Conservation (phyloP, 2,329 filamentous ascomycete genomes). For the Pseudophaeomoniella oleicola region DNA sequence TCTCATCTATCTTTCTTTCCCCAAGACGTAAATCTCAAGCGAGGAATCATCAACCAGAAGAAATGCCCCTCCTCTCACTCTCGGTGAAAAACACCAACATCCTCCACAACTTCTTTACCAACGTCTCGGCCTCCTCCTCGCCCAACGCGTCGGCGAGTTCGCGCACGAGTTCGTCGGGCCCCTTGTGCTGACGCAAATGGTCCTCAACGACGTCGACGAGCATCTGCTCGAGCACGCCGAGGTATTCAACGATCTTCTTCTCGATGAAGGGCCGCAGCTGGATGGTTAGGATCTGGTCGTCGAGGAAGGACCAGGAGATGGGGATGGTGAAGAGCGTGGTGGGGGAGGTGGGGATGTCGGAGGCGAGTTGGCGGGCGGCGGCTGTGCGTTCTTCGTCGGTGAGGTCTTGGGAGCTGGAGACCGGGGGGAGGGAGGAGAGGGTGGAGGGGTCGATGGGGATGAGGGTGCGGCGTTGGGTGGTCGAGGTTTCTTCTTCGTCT, state of each 20-base stretch:
- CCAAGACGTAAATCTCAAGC: no score
- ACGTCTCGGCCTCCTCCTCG: conserved; percentile 83
- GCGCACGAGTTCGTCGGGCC: conserved; percentile 67
- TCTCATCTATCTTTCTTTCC: no score
- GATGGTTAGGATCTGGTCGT: conserved; percentile 64
- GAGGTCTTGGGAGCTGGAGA: conserved; percentile 45
- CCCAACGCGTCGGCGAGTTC: conserved; percentile 74
- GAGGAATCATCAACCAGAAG: conserved; percentile 38
- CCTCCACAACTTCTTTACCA: conserved; percentile 95
- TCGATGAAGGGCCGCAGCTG: conserved; percentile 90
- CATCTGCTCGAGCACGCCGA: conserved; percentile 92
- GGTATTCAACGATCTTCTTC: conserved; percentile 94
- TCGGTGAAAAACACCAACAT: conserved; percentile 98
- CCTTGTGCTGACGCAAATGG: conserved; percentile 61
- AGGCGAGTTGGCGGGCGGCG: conserved; percentile 66
- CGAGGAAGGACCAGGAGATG: conserved; percentile 83
- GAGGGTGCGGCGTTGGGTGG: conserved; percentile 53
- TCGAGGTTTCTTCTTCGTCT: conserved; percentile 73
- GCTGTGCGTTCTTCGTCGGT: conserved; percentile 77
- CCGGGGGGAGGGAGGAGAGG: background rate
- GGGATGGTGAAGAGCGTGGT: conserved; percentile 83
- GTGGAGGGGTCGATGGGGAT: conserved; percentile 44
- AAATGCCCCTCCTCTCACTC: conserved; percentile 77
- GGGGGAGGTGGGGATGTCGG: conserved; percentile 79
- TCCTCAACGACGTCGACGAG: conserved; percentile 85